Base-by-base conservation (phyloP, 306 rosid species). In the Malus fusca region DNA sequence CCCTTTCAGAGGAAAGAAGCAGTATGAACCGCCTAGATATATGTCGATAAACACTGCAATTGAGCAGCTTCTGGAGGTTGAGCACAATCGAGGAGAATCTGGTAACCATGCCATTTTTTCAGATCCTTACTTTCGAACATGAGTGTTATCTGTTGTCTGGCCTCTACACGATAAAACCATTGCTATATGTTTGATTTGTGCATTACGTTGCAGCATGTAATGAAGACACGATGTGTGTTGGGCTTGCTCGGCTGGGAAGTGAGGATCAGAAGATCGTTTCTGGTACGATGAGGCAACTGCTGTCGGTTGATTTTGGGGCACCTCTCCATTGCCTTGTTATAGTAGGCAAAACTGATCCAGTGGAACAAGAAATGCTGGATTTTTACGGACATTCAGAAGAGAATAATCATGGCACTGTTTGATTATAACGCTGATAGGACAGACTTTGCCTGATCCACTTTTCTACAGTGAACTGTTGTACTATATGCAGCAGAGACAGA, bases 291-390 rank as follows among this genome's bases (percentile, higher is more conserved):
- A 85, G 56, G 83, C 88, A 95, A 75, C 84, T 95, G 64, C 90
- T 73, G 85, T 85, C 18, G 31, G 72, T 88, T 65, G 93, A 94
- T 82, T 94, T 92, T 76, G 98, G 98, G 51, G 84, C 81, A 26
- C 98, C 98, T 75, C 92, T 94, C 66, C 98, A 94, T 74, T 94
- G 96, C 83, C 95, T 94, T 77, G 98, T 92, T 75, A 92, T 94
- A 68, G 83, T 80, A 28, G 96, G 98, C 82, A 79, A 94, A 60
- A 88, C 93, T 75, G 96, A 94, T 85, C 98, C 98, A 0, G 75
- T 94, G 79, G 96, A 95, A 85, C 95, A 92, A 68, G 98, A 95
- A 78, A 90, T 92, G 97, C 81, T 95, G 43, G 87, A 92, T 46
- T 92, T 92, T 68, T 92, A 86, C 86, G 77, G 84, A 80, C 68